Base-by-base conservation (phyloP, 306 rosid genomes). In the Corylus americana region DNA sequence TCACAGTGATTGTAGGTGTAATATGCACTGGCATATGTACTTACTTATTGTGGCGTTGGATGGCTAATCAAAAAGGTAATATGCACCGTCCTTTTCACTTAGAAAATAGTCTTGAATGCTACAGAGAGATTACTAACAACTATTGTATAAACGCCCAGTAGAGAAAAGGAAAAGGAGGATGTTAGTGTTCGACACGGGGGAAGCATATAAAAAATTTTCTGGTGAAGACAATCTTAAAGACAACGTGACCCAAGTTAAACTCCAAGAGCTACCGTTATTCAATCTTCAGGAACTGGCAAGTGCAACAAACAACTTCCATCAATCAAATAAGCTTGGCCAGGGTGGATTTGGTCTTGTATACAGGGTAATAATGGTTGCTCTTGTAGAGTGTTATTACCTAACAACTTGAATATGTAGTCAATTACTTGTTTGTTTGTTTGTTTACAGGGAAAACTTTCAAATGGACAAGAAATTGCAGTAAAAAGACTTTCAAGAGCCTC, bases 401-500 rank as follows among this genome's bases (percentile, higher is more conserved):
- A 4, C 7, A 37, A 2, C 1, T 51, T 8, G 37, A 39, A 35
- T 16, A 31, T 39, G 3, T 2, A 63, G 47, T 29, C 39, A 31
- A 31, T 22, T 22, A 13, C 0, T 22, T 1, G 8, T 8, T 49
- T 61, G 20, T 22, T 3, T 42, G 14, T n/a, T 18, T 77, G 13
- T 1, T 39, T 55, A 1, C 39, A 83, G 89, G 91, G 88, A 39
- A 35, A 57, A 70, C 2, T 83, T 57, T 47, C 54, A 3, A 70
- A 88, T 25, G 84, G 87, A 6, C 79, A 79, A 39, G 86, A 85
- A 85, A 76, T 88, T 62, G 91, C 89, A 0, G 83, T 88, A 8
- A 85, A 88, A 77, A 88, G 86, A 48, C 83, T 88, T 4, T 85
- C 89, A 1, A 85, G 71, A 58, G 39, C 83, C 35, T 31, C 35